Conservation (phyloP, 148 eudicot genomes). For the Fagopyrum homotropicum region DNA sequence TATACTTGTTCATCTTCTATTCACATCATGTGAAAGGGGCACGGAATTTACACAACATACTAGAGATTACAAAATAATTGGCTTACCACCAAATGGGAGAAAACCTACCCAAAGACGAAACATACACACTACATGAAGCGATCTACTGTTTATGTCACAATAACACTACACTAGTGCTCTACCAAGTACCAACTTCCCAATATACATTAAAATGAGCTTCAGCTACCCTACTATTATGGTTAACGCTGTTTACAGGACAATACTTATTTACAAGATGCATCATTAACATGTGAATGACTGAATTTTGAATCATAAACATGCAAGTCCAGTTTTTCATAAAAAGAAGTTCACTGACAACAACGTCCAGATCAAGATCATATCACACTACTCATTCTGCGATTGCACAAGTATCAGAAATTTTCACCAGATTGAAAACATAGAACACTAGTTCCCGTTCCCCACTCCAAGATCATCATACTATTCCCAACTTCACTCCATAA, state of each 20-base stretch:
- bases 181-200: conserved; percentile 1
- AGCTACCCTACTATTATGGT: neutral
- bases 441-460: no score
- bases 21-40: no score
- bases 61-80: no score
- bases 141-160: neutral
- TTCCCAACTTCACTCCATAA: no score
- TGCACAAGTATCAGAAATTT: neutral
- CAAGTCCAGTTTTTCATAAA: neutral
- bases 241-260: neutral
- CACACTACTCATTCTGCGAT: neutral
- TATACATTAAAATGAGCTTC: neutral
- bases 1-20: no score
- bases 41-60: no score
- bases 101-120: neutral
- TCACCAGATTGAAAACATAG: neutral
- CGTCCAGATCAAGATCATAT: neutral
- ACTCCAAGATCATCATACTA: no score
- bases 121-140: neutral
- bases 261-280: neutral
- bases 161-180: neutral
- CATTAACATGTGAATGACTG: neutral
- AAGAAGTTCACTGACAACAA: neutral
- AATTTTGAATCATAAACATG: neutral
- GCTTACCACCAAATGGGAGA: no score